These are phyloP conservation scores for Chlorella ohadii DNA, from an alignment of 139 green algal genomes.

Conservation along the genomic window DNA sequence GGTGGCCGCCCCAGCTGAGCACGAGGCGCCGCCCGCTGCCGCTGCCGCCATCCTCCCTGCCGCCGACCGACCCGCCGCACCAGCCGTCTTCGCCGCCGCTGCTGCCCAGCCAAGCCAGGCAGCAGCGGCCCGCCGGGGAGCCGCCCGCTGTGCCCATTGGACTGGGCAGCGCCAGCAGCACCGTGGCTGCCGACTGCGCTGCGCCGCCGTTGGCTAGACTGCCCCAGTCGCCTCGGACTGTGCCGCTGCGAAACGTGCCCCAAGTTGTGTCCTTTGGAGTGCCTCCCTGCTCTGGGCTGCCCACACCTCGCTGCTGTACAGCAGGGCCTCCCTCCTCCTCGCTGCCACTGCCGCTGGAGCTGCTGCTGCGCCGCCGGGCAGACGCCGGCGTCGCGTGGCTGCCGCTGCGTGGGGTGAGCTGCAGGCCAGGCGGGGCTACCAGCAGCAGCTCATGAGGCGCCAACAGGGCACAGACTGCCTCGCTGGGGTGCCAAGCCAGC, in stretches of 20 bases:
- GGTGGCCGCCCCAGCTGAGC: background rate
- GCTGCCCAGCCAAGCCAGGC: conserved; percentile 17
- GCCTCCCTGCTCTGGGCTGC: too few species aligned
- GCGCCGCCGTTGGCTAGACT: background rate
- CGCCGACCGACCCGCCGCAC: too few species aligned
- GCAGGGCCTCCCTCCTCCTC: background rate
- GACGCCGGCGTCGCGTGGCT: background rate
- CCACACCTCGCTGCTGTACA: too few species aligned
- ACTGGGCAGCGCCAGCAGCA: background rate
- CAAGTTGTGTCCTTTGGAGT: too few species aligned
- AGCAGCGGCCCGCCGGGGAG: background rate
- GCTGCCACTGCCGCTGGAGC: background rate
- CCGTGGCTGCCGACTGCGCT: background rate
- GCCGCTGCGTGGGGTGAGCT: background rate
- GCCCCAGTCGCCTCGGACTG: background rate
- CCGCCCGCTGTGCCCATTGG: background rate
- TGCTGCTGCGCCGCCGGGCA: background rate
- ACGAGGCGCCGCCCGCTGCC: background rate
- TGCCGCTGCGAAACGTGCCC: too few species aligned
- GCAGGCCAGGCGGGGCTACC: background rate
- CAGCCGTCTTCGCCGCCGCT: background rate
- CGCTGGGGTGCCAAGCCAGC: background rate
- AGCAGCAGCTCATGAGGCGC: conserved; percentile 10
- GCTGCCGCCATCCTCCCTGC: background rate
- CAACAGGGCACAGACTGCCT: background rate